Evolutionary conservation across 805 yeast genomes (phyloP).

Genomic region (Wickerhamiella sergipiensis): DNA sequence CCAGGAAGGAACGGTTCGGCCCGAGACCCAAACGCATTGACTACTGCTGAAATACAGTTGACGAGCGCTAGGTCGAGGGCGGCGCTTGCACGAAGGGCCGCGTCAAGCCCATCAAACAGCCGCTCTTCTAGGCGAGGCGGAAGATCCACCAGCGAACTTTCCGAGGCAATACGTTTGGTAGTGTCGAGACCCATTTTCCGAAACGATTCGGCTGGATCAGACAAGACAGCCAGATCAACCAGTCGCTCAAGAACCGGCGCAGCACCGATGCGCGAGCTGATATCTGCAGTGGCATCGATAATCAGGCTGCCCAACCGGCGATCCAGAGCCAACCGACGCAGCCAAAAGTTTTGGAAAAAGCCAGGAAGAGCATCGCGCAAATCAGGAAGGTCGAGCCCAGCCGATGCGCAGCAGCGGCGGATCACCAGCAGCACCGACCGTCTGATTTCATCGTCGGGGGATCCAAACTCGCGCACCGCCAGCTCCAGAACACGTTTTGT

Average conservation of each 20-base stretch:
- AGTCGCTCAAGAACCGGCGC: slow-evolving; percentile 44
- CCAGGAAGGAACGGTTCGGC: not conserved
- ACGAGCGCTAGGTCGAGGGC: not conserved
- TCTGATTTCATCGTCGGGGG: slow-evolving; percentile 84
- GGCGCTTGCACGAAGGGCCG: not conserved
- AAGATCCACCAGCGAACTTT: slow-evolving; percentile 32
- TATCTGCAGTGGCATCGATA: slow-evolving; percentile 52
- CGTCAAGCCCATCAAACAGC: slow-evolving; percentile 63
- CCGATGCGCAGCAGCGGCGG: slow-evolving; percentile 49
- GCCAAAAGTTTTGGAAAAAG: slow-evolving; percentile 69
- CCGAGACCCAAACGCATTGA: not conserved
- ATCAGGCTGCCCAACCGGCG: slow-evolving; percentile 43
- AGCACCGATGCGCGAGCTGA: slow-evolving; percentile 58
- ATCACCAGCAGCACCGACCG: slow-evolving; percentile 56
- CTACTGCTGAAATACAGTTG: not conserved
- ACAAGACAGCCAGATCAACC: slow-evolving; percentile 36
- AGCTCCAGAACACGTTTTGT: slow-evolving; percentile 60
- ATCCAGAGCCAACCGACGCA: slow-evolving; percentile 52
- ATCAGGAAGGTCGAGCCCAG: slow-evolving; percentile 37
- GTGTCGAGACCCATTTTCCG: slow-evolving; percentile 70
- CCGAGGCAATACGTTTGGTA: slow-evolving; percentile 17
- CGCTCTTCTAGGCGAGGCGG: slow-evolving; percentile 47
- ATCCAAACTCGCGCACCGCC: slow-evolving; percentile 53
- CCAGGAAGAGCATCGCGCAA: slow-evolving; percentile 42
- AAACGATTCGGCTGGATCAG: slow-evolving; percentile 72